A percentile compares a stretch with the other conserved stretches of the same genome.
phyloP scores from a whole-genome alignment of 1,284 basidiomycete species.

The Volvariella surrecta region DNA sequence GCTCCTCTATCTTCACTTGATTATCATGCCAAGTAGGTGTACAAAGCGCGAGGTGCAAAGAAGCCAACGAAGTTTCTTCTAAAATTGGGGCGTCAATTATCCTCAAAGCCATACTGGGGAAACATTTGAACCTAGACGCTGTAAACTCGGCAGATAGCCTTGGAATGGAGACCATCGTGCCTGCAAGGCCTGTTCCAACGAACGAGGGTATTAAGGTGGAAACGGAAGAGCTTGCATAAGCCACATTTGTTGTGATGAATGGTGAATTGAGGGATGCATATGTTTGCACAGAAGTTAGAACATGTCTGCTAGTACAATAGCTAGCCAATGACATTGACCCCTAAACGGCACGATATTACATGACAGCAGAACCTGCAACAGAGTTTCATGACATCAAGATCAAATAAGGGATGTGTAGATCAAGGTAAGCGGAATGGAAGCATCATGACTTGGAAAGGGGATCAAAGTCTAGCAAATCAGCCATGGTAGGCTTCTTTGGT shows the following conservation, averaged over 20 bases:
- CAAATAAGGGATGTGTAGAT: not conserved
- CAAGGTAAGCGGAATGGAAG: constrained; percentile 8
- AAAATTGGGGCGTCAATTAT: constrained; percentile 69
- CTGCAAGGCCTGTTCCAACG: constrained; percentile 39
- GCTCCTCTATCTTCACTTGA: not conserved
- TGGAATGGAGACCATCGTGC: constrained; percentile 43
- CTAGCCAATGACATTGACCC: too few relatives aligned
- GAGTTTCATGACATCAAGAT: constrained; percentile 13
- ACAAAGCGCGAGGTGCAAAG: constrained; percentile 51
- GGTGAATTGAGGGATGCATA: too few relatives aligned
- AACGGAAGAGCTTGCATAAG: constrained; percentile 8
- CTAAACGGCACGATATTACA: too few relatives aligned
- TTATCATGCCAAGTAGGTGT: constrained; percentile 37
- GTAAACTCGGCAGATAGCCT: constrained; percentile 5
- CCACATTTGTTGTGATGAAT: not conserved
- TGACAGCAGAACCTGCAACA: too few relatives aligned
- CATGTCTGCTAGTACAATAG: too few relatives aligned
- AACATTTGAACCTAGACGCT: constrained; percentile 27
- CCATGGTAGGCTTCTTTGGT: constrained; percentile 39
- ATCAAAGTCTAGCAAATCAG: constrained; percentile 77
- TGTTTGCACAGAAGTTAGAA: too few relatives aligned
- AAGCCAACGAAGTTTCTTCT: constrained; percentile 59
- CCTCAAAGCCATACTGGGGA: constrained; percentile 50
- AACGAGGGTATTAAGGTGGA: constrained; percentile 46
- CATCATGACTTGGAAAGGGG: constrained; percentile 42